Evolutionary conservation across 306 rosid genomes (phyloP), one percentile per base, ranked within the genome.

Genomic region (Castanea crenata): DNA sequence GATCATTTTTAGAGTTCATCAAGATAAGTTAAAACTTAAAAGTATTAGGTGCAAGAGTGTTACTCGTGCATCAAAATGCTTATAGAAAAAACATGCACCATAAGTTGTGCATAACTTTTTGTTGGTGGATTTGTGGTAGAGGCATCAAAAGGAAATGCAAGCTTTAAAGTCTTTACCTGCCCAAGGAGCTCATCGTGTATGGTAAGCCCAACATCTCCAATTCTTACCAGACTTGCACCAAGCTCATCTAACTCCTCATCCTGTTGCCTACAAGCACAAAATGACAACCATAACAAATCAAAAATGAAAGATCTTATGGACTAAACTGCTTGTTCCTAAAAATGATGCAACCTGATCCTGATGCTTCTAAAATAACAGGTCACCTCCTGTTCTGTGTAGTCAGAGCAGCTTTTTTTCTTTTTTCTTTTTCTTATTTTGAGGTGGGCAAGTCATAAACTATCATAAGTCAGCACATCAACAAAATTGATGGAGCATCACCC

Each of bases 181-280:
- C 89, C 90, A 7, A 83, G 76, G 79, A 96, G 99, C 85, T 96
- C 99, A 32, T 96, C 99, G 61, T 96, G 99, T 87, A 96, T 96
- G 1, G 98, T 96, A 80, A 96, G 97, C 77, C 99, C 98, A 74
- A 96, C 98, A 78, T 94, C 97, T 74, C 99, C 99, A 75, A 96
- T 93, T 87, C 94, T 89, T 81, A 88, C 94, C 81, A 96, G 96
- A 69, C 98, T 96, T 72, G 89, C 88, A 85, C 94, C 93, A 81
- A 96, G 92, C 85, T 93, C 94, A 23, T 96, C 99, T 89, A 96
- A 91, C 74, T 96, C 98, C 84, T 96, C 98, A 77, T 96, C 99
- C 68, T 96, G 99, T 80, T 73, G 90, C 90, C 99, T 96, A 79
- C 12, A 75, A 79, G 77, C 71, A 77, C 54, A 11, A 49, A 41